Evolutionary conservation across 2,329 filamentous ascomycete species (phyloP).

Genomic region (Cladosporium sp.): DNA sequence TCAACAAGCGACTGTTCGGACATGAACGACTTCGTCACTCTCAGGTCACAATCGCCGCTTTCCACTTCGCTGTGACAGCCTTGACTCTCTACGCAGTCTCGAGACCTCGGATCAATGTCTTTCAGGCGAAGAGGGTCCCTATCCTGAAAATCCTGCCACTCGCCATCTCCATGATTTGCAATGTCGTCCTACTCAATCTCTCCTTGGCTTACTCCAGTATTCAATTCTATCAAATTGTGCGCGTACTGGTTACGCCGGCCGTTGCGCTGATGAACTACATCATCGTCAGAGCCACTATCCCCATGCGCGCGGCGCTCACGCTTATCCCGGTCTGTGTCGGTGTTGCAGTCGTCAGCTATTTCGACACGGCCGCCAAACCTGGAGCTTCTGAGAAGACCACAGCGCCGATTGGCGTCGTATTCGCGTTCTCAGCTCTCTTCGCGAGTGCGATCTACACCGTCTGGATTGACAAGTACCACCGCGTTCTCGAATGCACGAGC

Average conservation of each 20-base stretch:
- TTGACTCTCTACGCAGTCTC: conserved; percentile 60
- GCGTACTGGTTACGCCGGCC: conserved; percentile 62
- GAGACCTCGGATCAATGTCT: conserved; percentile 55
- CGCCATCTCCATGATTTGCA: conserved; percentile 63
- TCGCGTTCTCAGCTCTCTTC: conserved; percentile 60
- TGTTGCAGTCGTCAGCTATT: conserved; percentile 64
- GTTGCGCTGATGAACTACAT: conserved; percentile 63
- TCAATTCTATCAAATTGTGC: conserved; percentile 66
- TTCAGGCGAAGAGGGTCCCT: conserved; percentile 53
- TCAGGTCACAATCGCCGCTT: conserved; percentile 63
- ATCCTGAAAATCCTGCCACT: conserved; percentile 58
- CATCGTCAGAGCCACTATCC: conserved; percentile 56
- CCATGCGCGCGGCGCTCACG: conserved; percentile 50
- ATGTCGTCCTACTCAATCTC: conserved; percentile 65
- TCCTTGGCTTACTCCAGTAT: conserved; percentile 64
- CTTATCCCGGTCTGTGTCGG: conserved; percentile 59
- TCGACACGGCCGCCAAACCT: conserved; percentile 49
- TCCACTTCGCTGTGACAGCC: conserved; percentile 65
- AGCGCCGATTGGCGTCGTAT: conserved; percentile 56
- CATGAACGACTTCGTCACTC: conserved; percentile 57
- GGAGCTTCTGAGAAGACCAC: conserved; percentile 52
- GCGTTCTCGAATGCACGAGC: conserved; percentile 61
- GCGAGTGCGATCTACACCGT: conserved; percentile 66
- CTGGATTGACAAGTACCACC: conserved; percentile 63
- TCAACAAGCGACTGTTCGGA: conserved; percentile 66